Percentiles rank a stretch among this genome's conserved stretches.
Evolutionary conservation across 768 basidiomycete genomes (phyloP).

Genomic region (Mycena alexandri): DNA sequence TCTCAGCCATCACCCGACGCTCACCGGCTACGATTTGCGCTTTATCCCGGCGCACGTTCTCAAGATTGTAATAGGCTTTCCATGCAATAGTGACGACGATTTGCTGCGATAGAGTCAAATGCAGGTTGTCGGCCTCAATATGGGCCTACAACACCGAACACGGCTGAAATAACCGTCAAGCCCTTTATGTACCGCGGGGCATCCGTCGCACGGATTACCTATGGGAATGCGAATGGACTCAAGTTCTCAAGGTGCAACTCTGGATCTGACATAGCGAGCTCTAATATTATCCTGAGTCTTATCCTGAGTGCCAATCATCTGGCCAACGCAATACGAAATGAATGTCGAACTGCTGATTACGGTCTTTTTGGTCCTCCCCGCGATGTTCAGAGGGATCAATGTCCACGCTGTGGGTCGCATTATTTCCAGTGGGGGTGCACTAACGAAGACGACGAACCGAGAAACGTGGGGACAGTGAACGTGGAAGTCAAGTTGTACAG

Average conservation of each 20-base stretch:
- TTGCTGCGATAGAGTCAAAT: conserved; percentile 11
- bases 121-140: background rate
- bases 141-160: conserved; percentile 19
- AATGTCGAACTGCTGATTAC: conserved; percentile 30
- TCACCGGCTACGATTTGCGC: conserved; percentile 15
- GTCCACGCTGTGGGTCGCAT: conserved; percentile 10
- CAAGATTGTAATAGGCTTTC: conserved; percentile 21
- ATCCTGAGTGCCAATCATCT: conserved; percentile 35
- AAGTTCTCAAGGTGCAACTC: background rate
- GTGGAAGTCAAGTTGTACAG: conserved; percentile 23
- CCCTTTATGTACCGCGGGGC: conserved; percentile 26
- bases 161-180: conserved; percentile 15
- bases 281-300: too few relatives aligned
- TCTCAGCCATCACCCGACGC: background rate
- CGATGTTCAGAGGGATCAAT: conserved; percentile 30
- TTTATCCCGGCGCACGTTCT: conserved; percentile 27
- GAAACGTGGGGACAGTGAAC: conserved; percentile 22
- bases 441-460: conserved; percentile 7
- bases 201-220: conserved; percentile 23
- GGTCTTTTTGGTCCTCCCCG: conserved; percentile 35
- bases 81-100: conserved; percentile 19
- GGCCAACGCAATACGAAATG: conserved; percentile 28
- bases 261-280: background rate
- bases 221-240: background rate
- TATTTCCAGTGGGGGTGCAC: background rate